Base-by-base conservation (phyloP, 2,329 filamentous ascomycete species). In the Fusarium xyrophilum region DNA sequence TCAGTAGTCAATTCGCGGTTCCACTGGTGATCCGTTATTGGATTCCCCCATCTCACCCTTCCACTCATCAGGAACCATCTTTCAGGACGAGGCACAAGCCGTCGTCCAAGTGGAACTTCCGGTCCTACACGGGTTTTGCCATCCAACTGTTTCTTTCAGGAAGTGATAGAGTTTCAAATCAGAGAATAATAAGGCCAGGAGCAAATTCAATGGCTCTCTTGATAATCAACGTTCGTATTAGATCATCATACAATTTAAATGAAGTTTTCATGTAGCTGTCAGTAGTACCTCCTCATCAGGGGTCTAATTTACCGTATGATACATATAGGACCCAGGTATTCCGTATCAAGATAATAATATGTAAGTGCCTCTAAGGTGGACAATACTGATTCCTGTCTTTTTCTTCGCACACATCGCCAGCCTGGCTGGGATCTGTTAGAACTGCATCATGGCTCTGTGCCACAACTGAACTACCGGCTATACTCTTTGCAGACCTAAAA, bases 391-490 rank as follows among this genome's bases (percentile, higher is more conserved):
- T 42, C 15, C 17, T 19, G 35, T 30, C 50, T n/a, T 32, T 39
- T 19, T 52, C 48, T 39, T 30, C 25, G 17, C 17, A 25, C 27
- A n/a, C 47, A 15, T 28, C 23, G 14, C 33, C 48, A 44, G 62
- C 67, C 33, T 72, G 53, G 56, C 60, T 58, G 61, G 67, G 55
- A 44, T 71, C 61, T 36, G 47, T 42, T 27, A 60, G 44, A 46
- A 63, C 54, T 59, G 55, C 47, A 51, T 63, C 48, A 38, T 65
- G 54, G 36, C 48, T 40, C 28, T 30, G 53, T 62, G 68, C 64
- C 64, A 68, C 64, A 58, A 70, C 68, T 65, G 69, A 63, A 21
- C 60, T 51, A 39, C 64, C 60, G 25, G 39, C 28, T 52, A 63
- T 59, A 36, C 21, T 42, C 44, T 63, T 56, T 47, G 73, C 71